phyloP scores from a whole-genome alignment of 1,284 basidiomycete species.

The Moesziomyces antarcticus region DNA sequence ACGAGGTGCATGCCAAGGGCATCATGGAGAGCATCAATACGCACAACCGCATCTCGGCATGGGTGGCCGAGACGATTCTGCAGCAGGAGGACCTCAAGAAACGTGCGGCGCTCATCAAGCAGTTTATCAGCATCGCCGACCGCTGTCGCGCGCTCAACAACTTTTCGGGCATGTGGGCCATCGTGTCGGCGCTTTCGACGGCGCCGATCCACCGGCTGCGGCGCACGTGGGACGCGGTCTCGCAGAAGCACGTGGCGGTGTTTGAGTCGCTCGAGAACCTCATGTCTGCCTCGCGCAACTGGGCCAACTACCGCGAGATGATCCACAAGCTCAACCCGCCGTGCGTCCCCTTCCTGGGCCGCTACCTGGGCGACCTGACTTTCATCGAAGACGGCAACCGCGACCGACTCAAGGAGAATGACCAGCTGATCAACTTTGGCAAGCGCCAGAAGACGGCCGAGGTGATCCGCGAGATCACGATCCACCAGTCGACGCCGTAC shows the following conservation, averaged over 20 bases:
- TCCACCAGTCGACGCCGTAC: constrained; percentile 86
- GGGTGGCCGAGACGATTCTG: constrained; percentile 92
- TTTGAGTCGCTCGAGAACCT: constrained; percentile 80
- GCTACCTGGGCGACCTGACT: constrained; percentile 93
- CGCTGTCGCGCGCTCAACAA: constrained; percentile 90
- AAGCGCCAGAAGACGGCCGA: constrained; percentile 94
- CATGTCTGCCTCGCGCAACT: constrained; percentile 90
- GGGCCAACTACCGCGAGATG: constrained; percentile 86
- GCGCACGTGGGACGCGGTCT: constrained; percentile 93
- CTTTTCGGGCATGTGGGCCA: constrained; percentile 94
- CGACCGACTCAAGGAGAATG: constrained; percentile 77
- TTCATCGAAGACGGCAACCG: constrained; percentile 99
- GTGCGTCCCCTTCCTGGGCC: constrained; percentile 97
- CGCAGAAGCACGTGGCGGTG: constrained; percentile 71
- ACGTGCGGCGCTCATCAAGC: constrained; percentile 83
- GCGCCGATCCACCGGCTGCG: constrained; percentile 91
- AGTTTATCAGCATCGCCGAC: constrained; percentile 92
- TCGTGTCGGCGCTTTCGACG: constrained; percentile 93
- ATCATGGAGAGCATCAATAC: constrained; percentile 91
- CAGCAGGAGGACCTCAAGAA: constrained; percentile 85
- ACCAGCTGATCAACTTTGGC: constrained; percentile 86
- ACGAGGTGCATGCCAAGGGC: constrained; percentile 72
- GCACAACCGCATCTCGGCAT: constrained; percentile 87
- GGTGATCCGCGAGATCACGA: constrained; percentile 93
- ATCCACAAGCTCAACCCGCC: constrained; percentile 88